Base-by-base conservation (phyloP, 768 basidiomycete genomes). In the Russula abietina region DNA sequence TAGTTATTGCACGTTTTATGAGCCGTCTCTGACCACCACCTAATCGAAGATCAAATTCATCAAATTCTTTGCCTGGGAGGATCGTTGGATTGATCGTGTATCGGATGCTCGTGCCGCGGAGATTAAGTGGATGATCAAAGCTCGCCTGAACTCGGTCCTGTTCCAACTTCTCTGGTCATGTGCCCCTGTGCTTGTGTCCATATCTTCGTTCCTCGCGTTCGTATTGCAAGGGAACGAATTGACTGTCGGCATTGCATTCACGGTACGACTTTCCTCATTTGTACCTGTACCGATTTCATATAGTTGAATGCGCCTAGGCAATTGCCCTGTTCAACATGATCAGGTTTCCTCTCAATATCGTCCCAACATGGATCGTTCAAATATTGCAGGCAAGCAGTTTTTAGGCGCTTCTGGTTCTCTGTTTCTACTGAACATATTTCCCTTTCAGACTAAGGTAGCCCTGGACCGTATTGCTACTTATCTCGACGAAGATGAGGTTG, bases 291-390 rank as follows among this genome's bases (percentile, higher is more conserved):
- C 39, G 36, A 19, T 38, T 39, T 52, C 12, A 43, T n/a, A 22
- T 39, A 36, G 64, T 43, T 30, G 58, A 30, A 55, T 24, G 4
- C 1, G 14, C 22, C 2, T 55, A 87, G 82, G 79, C 92, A 0
- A 88, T 97, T 39, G 83, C 91, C 0, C 73, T 96, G 48, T 96
- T 96, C 73, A 79, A 79, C 51, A 93, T 97, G 93, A 79, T 97
- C 69, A 81, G 87, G 36, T 71, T 78, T 22, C 92, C 93, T 0
- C 75, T 94, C 51, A 90, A 90, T 68, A 80, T 89, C 32, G 85
- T 96, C 53, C 93, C 93, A 0, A 77, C 83, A 9, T 93, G 84
- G 80, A 83, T 89, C 51, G 87, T 94, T 9, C 84, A 89, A 53
- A 77, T 93, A 26, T 78, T 93, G 3, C 87, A 89, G 71, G 77